Evolutionary conservation across 1,284 basidiomycete species (phyloP).

Genomic region (Ganoderma lucidum): DNA sequence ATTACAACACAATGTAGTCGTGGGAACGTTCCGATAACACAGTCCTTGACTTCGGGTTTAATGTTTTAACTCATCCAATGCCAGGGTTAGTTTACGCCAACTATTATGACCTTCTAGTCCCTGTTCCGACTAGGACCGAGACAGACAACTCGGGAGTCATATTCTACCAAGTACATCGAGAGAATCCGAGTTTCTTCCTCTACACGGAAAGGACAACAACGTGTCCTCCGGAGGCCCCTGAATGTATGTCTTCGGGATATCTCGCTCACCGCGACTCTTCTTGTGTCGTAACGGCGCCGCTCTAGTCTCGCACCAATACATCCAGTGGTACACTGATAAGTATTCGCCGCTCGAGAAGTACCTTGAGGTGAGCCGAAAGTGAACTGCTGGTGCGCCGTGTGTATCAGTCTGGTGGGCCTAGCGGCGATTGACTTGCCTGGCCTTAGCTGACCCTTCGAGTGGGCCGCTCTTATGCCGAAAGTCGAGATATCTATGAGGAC

Average conservation of each 20-base stretch:
- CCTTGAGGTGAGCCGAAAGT: background rate
- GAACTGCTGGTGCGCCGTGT: background rate
- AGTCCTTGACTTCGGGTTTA: background rate
- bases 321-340: too few species aligned
- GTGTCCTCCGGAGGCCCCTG: background rate
- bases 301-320: background rate
- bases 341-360: background rate
- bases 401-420: background rate
- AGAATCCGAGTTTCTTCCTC: background rate
- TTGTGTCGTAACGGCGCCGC: background rate
- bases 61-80: background rate
- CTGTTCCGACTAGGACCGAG: too few species aligned
- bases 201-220: background rate
- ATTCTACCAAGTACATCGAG: background rate
- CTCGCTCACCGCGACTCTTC: background rate
- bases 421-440: background rate
- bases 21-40: background rate
- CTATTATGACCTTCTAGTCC: background rate
- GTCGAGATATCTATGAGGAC: background rate
- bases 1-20: background rate
- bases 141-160: too few species aligned
- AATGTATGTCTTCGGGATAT: background rate
- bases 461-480: background rate
- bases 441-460: background rate
- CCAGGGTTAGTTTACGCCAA: background rate